These are phyloP conservation scores for Mrakia blollopis DNA, from an alignment of 768 basidiomycete genomes.

Conservation along the genomic window DNA sequence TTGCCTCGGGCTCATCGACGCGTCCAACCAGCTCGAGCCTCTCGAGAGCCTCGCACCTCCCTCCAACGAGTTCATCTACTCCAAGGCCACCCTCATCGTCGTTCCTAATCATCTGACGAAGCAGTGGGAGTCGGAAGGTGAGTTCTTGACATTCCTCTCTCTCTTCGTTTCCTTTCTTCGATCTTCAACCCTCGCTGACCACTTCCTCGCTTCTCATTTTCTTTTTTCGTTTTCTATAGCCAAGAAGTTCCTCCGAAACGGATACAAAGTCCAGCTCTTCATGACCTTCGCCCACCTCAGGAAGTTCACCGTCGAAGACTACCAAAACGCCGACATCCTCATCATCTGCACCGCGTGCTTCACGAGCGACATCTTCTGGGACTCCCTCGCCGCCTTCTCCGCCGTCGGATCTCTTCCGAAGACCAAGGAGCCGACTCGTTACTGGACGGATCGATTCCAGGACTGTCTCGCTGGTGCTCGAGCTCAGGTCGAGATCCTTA, in stretches of 20 bases:
- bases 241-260: constrained; percentile 64
- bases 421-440: constrained; percentile 60
- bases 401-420: constrained; percentile 62
- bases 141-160: no score
- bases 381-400: constrained; percentile 56
- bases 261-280: constrained; percentile 62
- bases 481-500: constrained; percentile 64
- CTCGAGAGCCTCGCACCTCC: constrained; percentile 33
- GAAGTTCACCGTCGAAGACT: constrained; percentile 61
- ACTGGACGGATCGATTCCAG: constrained; percentile 79
- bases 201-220: no score
- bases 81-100: constrained; percentile 73
- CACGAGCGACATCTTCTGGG: constrained; percentile 60
- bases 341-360: constrained; percentile 83
- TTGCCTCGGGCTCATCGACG: constrained; percentile 79
- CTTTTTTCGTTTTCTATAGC: constrained; percentile 38
- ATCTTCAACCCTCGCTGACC: no score
- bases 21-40: constrained; percentile 47
- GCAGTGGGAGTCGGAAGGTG: constrained; percentile 78
- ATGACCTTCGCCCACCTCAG: constrained; percentile 68
- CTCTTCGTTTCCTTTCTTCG: no score
- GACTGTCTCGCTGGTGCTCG: constrained; percentile 56
- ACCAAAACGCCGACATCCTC: constrained; percentile 77
- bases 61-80: constrained; percentile 50
- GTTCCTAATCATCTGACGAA: constrained; percentile 85